phyloP scores from a whole-genome alignment of 805 yeast species.

The Nakazawaea populi region DNA sequence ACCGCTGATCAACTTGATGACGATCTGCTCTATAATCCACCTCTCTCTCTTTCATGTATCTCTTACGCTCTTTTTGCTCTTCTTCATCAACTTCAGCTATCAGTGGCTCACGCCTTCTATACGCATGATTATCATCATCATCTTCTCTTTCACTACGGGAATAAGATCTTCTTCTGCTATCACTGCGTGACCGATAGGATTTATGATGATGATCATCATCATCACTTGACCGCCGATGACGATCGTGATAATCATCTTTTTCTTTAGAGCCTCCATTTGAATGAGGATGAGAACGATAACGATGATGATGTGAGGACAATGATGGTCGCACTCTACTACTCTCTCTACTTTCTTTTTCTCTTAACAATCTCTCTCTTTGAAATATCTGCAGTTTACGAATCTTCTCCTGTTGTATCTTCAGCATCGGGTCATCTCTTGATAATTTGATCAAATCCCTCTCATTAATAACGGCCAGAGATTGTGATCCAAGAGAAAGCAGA shows the following conservation, averaged over 20 bases:
- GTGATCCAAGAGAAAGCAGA: conserved; percentile 20
- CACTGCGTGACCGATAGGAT: background rate
- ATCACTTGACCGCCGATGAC: too few species aligned
- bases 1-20: too few species aligned
- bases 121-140: too few species aligned
- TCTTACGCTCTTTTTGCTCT: too few species aligned
- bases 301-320: background rate
- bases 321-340: conserved; percentile 7
- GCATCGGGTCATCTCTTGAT: conserved; percentile 45
- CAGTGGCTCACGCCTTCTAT: too few species aligned
- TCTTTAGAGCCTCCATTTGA: conserved; percentile 11
- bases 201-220: background rate
- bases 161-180: background rate
- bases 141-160: too few species aligned
- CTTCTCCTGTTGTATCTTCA: conserved; percentile 30
- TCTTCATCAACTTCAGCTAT: too few species aligned
- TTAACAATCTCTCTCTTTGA: conserved; percentile 9
- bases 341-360: conserved; percentile 11
- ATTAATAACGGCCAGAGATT: conserved; percentile 7
- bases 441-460: conserved; percentile 17
- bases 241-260: background rate
- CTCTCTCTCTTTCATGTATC: too few species aligned
- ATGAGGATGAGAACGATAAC: background rate
- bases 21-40: too few species aligned
- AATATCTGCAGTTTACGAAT: conserved; percentile 13